Conservation (phyloP, 257 asterid species). For the Anisodus acutangulus region DNA sequence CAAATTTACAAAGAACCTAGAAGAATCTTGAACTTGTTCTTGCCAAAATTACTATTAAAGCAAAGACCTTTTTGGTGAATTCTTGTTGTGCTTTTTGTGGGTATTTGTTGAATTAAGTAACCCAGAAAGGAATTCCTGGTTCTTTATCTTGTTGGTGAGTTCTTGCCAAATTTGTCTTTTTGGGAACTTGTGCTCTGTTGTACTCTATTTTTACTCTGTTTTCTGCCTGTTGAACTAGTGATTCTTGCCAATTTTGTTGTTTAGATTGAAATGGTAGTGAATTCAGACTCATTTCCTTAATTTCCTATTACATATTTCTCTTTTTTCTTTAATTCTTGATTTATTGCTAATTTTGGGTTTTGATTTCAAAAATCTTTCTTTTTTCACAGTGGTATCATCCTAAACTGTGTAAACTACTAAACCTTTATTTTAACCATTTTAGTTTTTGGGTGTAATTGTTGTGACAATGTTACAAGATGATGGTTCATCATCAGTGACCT, state of each 20-base stretch:
- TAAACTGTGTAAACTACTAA: neutral
- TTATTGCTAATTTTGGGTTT: neutral
- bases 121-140: neutral
- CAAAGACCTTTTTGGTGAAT: neutral
- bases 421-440: neutral
- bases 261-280: neutral
- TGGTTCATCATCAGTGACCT: constrained; percentile 33
- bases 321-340: neutral
- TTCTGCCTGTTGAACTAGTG: neutral
- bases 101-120: neutral
- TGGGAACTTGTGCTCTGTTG: neutral
- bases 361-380: neutral
- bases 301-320: neutral
- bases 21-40: neutral
- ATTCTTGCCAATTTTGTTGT: neutral
- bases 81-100: neutral
- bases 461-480: constrained; percentile 29
- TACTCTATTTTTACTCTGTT: neutral
- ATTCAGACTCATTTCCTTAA: neutral
- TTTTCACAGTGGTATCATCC: neutral
- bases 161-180: neutral
- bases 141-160: neutral
- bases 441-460: neutral
- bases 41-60: neutral
- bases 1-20: neutral